These are phyloP conservation scores for Sporothrix sp. DNA, from an alignment of 2,329 filamentous ascomycete species.

Conservation along the genomic window DNA sequence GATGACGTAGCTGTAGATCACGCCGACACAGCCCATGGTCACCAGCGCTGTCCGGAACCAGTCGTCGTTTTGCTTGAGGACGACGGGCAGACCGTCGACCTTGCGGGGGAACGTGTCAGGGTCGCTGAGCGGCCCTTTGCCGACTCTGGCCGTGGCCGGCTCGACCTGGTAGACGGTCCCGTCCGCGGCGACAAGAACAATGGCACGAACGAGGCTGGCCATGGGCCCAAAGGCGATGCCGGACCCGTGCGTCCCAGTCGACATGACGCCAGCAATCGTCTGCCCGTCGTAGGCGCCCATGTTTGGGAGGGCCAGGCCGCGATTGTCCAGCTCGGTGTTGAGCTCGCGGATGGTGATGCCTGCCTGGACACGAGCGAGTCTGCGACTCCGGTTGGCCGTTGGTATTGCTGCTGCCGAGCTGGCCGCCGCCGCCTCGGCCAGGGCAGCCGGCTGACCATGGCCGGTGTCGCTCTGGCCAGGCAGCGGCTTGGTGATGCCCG, in stretches of 20 bases:
- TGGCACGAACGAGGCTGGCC: slow-evolving; percentile 17
- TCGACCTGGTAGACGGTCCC: slow-evolving; percentile 22
- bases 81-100: slow-evolving; percentile 17
- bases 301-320: slow-evolving; percentile 19
- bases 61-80: slow-evolving; percentile 20
- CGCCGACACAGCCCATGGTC: slow-evolving; percentile 21
- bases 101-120: slow-evolving; percentile 15
- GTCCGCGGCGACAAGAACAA: slow-evolving; percentile 19
- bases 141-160: slow-evolving; percentile 11
- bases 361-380: slow-evolving; percentile 18
- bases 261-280: slow-evolving; percentile 20
- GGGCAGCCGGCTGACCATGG: too few relatives aligned
- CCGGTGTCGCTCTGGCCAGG: background rate
- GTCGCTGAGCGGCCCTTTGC: slow-evolving; percentile 17
- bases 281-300: slow-evolving; percentile 23
- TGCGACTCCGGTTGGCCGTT: slow-evolving; percentile 12
- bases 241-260: slow-evolving; percentile 21
- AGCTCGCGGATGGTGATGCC: slow-evolving; percentile 21
- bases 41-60: slow-evolving; percentile 21
- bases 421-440: background rate
- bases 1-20: slow-evolving; percentile 21
- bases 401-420: background rate
- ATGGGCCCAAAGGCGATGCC: slow-evolving; percentile 19
- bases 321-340: slow-evolving; percentile 20
- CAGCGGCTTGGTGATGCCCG: slow-evolving; percentile 5